Conservation (phyloP, 352 stramenopile genomes). For the Phytophthora citrophthora region DNA sequence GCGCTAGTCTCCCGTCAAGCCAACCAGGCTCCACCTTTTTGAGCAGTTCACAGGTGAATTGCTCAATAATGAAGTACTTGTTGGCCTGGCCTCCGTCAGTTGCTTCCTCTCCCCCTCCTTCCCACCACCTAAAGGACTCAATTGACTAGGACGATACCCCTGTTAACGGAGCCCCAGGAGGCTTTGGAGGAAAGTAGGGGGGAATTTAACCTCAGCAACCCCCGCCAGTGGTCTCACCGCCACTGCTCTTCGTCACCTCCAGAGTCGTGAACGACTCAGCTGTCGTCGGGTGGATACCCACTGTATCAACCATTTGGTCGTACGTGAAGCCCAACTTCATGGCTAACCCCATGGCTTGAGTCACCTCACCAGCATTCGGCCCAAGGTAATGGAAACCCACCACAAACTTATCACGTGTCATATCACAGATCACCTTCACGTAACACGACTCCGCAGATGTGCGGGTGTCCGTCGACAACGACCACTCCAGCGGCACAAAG, state of each 20-base stretch:
- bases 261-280: constrained; percentile 96
- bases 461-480: constrained; percentile 66
- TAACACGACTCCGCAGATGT: constrained; percentile 87
- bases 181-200: constrained; percentile 53
- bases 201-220: constrained; percentile 97
- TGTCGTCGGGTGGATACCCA: constrained; percentile 97
- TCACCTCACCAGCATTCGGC: constrained; percentile 97
- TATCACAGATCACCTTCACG: constrained; percentile 96
- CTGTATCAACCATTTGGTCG: constrained; percentile 91
- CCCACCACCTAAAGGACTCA: constrained; percentile 20
- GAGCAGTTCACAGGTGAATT: constrained; percentile 3
- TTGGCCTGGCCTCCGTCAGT: constrained; percentile 33
- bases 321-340: constrained; percentile 97
- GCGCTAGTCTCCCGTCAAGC: constrained; percentile 22
- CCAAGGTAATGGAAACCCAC: constrained; percentile 99
- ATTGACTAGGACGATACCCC: constrained; percentile 4
- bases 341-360: constrained; percentile 92
- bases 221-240: constrained; percentile 89
- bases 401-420: constrained; percentile 86
- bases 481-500: constrained; percentile 97
- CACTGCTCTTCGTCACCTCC: constrained; percentile 95
- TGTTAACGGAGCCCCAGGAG: constrained; percentile 19
- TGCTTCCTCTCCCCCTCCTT: constrained; percentile 38
- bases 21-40: constrained; percentile 7
- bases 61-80: constrained; percentile 3